Conservation (phyloP, 305 asterid species). For the Fraxinus sp. region DNA sequence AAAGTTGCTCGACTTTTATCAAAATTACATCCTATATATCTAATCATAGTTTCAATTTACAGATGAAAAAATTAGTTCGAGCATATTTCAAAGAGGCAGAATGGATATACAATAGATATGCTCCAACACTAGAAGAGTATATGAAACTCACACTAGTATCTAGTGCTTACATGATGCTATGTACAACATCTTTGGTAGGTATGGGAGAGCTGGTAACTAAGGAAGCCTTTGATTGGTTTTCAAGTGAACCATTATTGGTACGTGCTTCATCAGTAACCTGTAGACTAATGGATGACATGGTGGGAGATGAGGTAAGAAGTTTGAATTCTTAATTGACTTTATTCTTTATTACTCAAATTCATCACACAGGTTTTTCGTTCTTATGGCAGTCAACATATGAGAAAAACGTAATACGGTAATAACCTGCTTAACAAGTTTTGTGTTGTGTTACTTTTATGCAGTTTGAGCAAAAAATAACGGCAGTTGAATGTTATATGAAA, state of each 20-base stretch:
- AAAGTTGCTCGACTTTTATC: not conserved
- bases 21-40: not conserved
- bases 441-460: not conserved
- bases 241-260: conserved; percentile 31
- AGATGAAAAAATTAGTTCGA: conserved; percentile 39
- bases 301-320: conserved; percentile 16
- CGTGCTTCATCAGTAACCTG: conserved; percentile 24
- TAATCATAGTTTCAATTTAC: not conserved
- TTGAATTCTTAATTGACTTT: no score
- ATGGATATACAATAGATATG: conserved; percentile 28
- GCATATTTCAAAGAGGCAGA: conserved; percentile 39
- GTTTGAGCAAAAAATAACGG: conserved; percentile 30
- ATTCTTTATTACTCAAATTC: not conserved
- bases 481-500: conserved; percentile 25
- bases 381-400: no score
- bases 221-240: conserved; percentile 34
- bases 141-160: conserved; percentile 31
- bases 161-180: conserved; percentile 27
- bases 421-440: no score
- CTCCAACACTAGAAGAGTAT: conserved; percentile 45
- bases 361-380: no score
- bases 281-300: conserved; percentile 46
- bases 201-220: conserved; percentile 29
- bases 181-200: conserved; percentile 31
- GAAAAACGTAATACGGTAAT: no score